Evolutionary conservation across 352 stramenopile genomes (phyloP).

Genomic region (Pythium biforme): DNA sequence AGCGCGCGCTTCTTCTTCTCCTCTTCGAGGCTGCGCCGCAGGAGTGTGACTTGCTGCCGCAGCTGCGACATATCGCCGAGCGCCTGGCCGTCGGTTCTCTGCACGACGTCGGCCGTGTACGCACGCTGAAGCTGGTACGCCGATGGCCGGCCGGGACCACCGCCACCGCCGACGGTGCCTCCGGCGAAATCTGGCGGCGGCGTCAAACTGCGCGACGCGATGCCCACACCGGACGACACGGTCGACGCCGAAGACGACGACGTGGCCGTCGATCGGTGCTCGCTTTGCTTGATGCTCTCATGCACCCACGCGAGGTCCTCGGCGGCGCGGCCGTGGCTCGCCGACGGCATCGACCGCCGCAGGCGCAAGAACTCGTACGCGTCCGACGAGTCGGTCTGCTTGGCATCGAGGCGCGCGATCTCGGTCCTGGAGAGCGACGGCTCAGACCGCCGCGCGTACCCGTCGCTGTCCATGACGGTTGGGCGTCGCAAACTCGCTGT

Average conservation of each 20-base stretch:
- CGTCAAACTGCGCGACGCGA: neutral
- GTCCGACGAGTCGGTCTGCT: neutral
- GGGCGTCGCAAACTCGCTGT: neutral
- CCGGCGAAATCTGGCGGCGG: neutral
- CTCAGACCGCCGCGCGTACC: conserved; percentile 19
- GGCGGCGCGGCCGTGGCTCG: neutral
- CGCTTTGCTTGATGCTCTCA: conserved; percentile 22
- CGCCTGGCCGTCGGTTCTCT: conserved; percentile 4
- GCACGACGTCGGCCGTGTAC: conserved; percentile 21
- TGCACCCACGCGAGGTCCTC: conserved; percentile 21
- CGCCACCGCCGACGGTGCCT: no score
- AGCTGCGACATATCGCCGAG: conserved; percentile 26
- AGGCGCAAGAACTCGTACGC: neutral
- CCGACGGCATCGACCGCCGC: conserved; percentile 10
- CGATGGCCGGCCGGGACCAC: neutral
- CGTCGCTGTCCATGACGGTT: conserved; percentile 13
- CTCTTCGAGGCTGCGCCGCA: conserved; percentile 55
- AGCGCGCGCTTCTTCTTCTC: conserved; percentile 64
- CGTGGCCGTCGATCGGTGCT: conserved; percentile 9
- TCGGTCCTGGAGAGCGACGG: conserved; percentile 15
- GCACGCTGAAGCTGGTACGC: conserved; percentile 17
- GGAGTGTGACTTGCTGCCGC: conserved; percentile 53
- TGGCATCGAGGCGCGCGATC: neutral
- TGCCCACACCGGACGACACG: neutral
- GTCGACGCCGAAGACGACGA: conserved; percentile 4